Evolutionary conservation across 2,329 filamentous ascomycete genomes (phyloP), one percentile per base, ranked within the genome.

Genomic region (Ophiobolus disseminans): DNA sequence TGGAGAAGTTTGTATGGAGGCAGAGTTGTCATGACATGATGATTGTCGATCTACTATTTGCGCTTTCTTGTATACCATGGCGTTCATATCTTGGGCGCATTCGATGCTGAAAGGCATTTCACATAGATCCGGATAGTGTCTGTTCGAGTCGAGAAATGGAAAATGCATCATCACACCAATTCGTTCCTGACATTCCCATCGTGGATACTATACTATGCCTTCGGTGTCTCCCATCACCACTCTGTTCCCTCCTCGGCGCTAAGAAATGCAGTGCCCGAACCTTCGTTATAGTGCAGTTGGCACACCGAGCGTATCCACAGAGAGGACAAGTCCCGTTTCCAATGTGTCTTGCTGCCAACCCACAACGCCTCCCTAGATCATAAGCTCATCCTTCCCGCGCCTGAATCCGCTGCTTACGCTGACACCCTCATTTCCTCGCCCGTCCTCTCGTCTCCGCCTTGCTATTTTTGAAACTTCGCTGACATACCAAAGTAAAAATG

Each of bases 11-110:
- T n/a, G n/a, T n/a, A 35, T 31, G n/a, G 20, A 19, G n/a, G n/a
- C 13, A 17, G 21, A 31, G 35, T 23, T 19, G 40, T 43, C 30
- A 43, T 43, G 40, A 43, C 28, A 35, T 43, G 30, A 43, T 43
- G 40, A 43, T 31, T 43, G 20, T 11, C n/a, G 4, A 26, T 34
- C 21, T 11, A 25, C 5, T 34, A 5, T 35, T 35, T 30, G 30
- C 30, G 30, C 16, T 7, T 32, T 13, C 16, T 14, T 32, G 30
- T 32, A 32, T 32, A 32, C 30, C 30, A 32, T 14, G 30, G 30
- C 30, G 30, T 32, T 32, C 30, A 32, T 7, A 32, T 32, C 30
- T 7, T 13, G n/a, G n/a, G 7, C 2, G 30, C 30, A 32, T 32
- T 13, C 11, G 23, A 26, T 26, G 30, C 30, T 32, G 30, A 13